Evolutionary conservation across 116 monocot genomes (phyloP), one percentile per base, ranked within the genome.

Genomic region (Phalaenopsis hybrid): DNA sequence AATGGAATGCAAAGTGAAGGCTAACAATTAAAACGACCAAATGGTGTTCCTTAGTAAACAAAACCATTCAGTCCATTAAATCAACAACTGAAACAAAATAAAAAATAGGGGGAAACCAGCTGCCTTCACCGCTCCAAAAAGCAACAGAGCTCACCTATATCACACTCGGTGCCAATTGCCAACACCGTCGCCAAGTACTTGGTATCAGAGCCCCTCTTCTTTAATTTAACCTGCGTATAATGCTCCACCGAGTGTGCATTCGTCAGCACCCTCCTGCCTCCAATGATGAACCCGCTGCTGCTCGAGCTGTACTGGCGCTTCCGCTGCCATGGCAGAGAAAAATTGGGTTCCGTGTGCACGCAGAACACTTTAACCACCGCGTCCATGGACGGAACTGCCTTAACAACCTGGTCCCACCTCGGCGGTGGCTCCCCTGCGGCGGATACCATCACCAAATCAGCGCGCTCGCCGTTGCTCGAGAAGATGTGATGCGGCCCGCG

Each of bases 171-270:
- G n/a, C 96, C 96, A 15, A 96, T 94, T 44, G 96, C 96, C 6
- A 96, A 86, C 59, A 96, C 96, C 6, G 91, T 94, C 3, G 96
- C 96, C 9, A 96, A 79, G 46, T 92, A 96, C 84, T 96, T 96
- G 23, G 96, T 94, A 78, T 96, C 96, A 0, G 96, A 94, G 11
- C 96, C 96, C 12, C 96, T 86, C 87, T 94, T 96, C 88, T 96
- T 96, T 23, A 96, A 88, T 85, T 96, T 96, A 18, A 96, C 96
- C 91, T 96, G 96, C 11, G 96, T 96, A 87, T 90, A 72, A 63
- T 96, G 94, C 89, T 96, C 96, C 37, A 96, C 96, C 0, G 96
- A 96, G 77, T 96, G 96, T 5, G 96, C 96, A 80, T 96, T 96
- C 3, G 96, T 96, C 80, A 96, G 85, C 80, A 96, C 96, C 78